These are phyloP conservation scores for Pelagomonas calceolata DNA, from an alignment of 108 stramenopile genomes.

Conservation along the genomic window DNA sequence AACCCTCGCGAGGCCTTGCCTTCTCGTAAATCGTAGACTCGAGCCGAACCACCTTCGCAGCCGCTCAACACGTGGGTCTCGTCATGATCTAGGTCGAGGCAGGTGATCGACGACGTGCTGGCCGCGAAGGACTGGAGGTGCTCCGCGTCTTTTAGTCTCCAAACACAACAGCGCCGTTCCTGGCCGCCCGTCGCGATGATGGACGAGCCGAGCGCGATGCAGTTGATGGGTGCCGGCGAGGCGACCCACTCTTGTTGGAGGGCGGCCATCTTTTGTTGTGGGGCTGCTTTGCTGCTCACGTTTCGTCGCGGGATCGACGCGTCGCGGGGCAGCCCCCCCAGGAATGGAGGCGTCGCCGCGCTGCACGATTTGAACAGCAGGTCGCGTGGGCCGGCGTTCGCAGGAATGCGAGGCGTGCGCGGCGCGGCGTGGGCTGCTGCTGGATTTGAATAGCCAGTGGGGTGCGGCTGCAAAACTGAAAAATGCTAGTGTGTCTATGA, in stretches of 20 bases:
- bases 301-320: too few relatives aligned
- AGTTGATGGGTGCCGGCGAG: background rate
- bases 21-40: slow-evolving; percentile 21
- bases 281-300: too few relatives aligned
- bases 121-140: slow-evolving; percentile 9
- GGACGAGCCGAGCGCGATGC: background rate
- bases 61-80: slow-evolving; percentile 8
- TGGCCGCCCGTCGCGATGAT: slow-evolving; percentile 25
- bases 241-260: background rate
- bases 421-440: too few relatives aligned
- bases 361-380: too few relatives aligned
- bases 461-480: too few relatives aligned
- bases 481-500: too few relatives aligned
- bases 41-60: slow-evolving; percentile 10
- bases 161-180: slow-evolving; percentile 18
- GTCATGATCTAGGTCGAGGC: slow-evolving; percentile 12
- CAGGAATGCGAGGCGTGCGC: too few relatives aligned
- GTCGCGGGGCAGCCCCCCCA: too few relatives aligned
- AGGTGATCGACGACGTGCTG: slow-evolving; percentile 10
- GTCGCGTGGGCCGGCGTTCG: too few relatives aligned
- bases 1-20: slow-evolving; percentile 7
- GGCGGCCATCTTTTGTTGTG: too few relatives aligned
- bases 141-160: slow-evolving; percentile 5
- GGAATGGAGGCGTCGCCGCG: too few relatives aligned
- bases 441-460: too few relatives aligned